phyloP scores from a whole-genome alignment of 805 yeast genomes.

The Pichia ethanolica region DNA sequence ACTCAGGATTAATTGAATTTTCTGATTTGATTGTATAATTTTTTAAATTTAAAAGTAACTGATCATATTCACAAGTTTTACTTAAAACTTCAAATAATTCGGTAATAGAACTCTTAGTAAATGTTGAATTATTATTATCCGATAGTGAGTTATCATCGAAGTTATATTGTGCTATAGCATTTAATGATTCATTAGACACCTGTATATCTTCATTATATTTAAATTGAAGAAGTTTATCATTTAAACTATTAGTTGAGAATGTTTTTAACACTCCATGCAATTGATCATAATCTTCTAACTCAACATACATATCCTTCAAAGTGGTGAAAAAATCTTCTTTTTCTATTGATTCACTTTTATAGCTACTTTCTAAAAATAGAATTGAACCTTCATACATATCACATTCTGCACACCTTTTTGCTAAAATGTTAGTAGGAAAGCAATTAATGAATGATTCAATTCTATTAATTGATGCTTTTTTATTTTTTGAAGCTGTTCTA shows the following conservation, averaged over 20 bases:
- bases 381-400: slow-evolving; percentile 84
- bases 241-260: slow-evolving; percentile 59
- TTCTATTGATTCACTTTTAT: slow-evolving; percentile 32
- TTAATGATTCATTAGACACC: slow-evolving; percentile 78
- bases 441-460: slow-evolving; percentile 43
- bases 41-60: slow-evolving; percentile 47
- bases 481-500: slow-evolving; percentile 1
- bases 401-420: slow-evolving; percentile 72
- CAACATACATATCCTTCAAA: slow-evolving; percentile 77
- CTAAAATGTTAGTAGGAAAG: slow-evolving; percentile 65
- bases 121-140: slow-evolving; percentile 13
- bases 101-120: slow-evolving; percentile 33
- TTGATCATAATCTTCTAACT: slow-evolving; percentile 83
- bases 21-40: slow-evolving; percentile 18
- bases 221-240: slow-evolving; percentile 72
- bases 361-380: slow-evolving; percentile 73
- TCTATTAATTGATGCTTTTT: slow-evolving; percentile 12
- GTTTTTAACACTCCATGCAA: slow-evolving; percentile 76
- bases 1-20: slow-evolving; percentile 31
- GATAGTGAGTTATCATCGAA: slow-evolving; percentile 12
- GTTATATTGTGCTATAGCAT: slow-evolving; percentile 44
- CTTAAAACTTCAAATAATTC: slow-evolving; percentile 63
- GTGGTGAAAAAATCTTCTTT: slow-evolving; percentile 38
- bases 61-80: slow-evolving; percentile 69
- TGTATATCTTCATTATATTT: slow-evolving; percentile 85